Conservation (phyloP, 176 grass and related monocot genomes). For the Echinochloa phyllopogon region DNA sequence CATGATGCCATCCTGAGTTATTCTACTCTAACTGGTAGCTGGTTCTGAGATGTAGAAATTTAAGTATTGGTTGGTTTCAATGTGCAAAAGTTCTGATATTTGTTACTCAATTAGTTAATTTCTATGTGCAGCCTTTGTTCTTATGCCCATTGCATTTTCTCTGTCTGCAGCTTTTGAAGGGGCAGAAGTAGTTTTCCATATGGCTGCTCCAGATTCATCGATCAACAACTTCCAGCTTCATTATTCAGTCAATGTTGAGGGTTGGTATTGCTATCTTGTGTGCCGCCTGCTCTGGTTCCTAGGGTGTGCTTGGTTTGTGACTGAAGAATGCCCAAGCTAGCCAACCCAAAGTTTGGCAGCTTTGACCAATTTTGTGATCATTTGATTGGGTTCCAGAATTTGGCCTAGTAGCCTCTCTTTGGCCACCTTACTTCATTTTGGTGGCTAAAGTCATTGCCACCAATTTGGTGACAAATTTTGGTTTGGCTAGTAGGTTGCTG, state of each 20-base stretch:
- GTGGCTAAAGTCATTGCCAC: too few species aligned
- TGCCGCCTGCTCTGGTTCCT: conserved; percentile 21
- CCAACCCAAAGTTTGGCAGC: too few species aligned
- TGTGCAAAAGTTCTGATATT: background rate
- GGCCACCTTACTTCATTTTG: too few species aligned
- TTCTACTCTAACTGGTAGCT: background rate
- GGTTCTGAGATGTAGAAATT: background rate
- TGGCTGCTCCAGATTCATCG: conserved; percentile 99
- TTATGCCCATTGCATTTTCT: conserved; percentile 32
- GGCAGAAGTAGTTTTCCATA: conserved; percentile 92
- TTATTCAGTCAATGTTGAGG: conserved; percentile 95
- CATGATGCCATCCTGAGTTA: background rate
- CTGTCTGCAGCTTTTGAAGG: conserved; percentile 77
- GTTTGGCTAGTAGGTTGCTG: too few species aligned
- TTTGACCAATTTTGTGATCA: too few species aligned
- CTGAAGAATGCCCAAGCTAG: too few species aligned
- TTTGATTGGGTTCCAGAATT: too few species aligned
- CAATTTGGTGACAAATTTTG: too few species aligned
- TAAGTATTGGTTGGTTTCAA: background rate
- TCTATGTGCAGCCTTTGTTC: conserved; percentile 1
- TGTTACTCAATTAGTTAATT: conserved; percentile 21
- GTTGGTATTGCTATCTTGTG: conserved; percentile 54
- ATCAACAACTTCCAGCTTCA: conserved; percentile 99
- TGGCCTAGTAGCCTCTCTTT: too few species aligned
- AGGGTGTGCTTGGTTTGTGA: too few species aligned